Evolutionary conservation across 2,329 filamentous ascomycete genomes (phyloP), one percentile per base, ranked within the genome.

Genomic region (Falciphora oryzae): DNA sequence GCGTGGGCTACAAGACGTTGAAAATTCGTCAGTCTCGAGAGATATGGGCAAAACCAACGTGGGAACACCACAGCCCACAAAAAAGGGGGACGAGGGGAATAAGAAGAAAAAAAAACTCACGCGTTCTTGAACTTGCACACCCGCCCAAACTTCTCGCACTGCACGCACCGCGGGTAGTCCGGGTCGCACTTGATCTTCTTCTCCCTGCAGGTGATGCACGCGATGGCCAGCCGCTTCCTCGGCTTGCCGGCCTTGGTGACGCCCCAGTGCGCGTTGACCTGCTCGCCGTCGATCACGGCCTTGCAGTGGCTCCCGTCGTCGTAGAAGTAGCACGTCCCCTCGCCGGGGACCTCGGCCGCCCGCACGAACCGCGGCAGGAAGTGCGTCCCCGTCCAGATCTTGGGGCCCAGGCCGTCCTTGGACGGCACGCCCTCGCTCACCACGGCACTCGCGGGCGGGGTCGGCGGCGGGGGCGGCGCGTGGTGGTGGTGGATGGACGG

Each of bases 151-250:
- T 96, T 97, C 74, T 95, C 90, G 75, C 93, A 97, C 77, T 97
- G 93, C 64, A 93, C 85, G 71, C 93, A 97, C 70, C 92, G 92
- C 56, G 91, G 91, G 68, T 87, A 89, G 70, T 93, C 92, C 1
- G 93, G 93, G 69, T 97, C 92, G 73, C 93, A 97, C 76, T 96
- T 97, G 79, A 97, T 96, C 82, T 97, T 97, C 86, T 97, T 97
- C 78, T 97, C 93, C 62, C 93, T 86, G 75, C 93, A 97, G 16
- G 92, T 95, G 65, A 96, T 83, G 73, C 93, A 97, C n/a, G 92
- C 92, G 74, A 96, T 93, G 29, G 93, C 93, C 65, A 97, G 82
- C 65, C 93, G 85, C 79, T 97, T 97, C 69, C 93, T 86, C 61
- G 93, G 93, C 78, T 96, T 97, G 18, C 93, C 93, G 2, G 93